These are phyloP conservation scores for Posidonia oceanica DNA, from an alignment of 116 monocot species.

Conservation along the genomic window DNA sequence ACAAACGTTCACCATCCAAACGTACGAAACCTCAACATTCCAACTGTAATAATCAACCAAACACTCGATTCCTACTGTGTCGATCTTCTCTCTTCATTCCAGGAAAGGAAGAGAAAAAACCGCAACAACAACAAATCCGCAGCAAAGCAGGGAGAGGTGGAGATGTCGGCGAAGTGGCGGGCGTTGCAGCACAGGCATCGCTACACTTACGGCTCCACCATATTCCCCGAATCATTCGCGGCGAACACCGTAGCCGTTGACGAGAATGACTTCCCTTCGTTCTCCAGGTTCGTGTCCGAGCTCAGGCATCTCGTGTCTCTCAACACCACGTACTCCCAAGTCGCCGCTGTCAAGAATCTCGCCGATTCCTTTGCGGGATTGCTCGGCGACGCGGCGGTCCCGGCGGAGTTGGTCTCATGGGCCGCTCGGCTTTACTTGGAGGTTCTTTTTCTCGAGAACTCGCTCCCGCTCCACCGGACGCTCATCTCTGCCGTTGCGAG, in stretches of 20 bases:
- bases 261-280: background rate
- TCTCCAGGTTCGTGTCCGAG: constrained; percentile 36
- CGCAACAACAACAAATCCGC: too few relatives aligned
- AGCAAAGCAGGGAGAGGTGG: background rate
- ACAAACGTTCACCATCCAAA: too few relatives aligned
- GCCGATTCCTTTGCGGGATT: constrained; percentile 45
- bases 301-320: constrained; percentile 43
- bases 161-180: constrained; percentile 97
- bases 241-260: constrained; percentile 17
- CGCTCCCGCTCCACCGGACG: constrained; percentile 88
- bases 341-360: constrained; percentile 54
- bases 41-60: too few relatives aligned
- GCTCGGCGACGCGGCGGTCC: constrained; percentile 17
- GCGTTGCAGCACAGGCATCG: constrained; percentile 88
- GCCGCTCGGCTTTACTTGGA: constrained; percentile 56
- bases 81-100: background rate
- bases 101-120: background rate
- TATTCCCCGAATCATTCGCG: constrained; percentile 53
- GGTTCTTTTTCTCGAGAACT: constrained; percentile 89
- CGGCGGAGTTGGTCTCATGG: constrained; percentile 6
- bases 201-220: constrained; percentile 82
- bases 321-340: constrained; percentile 66
- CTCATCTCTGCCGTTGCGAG: constrained; percentile 71
- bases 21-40: too few relatives aligned
- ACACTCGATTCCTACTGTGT: too few relatives aligned